Evolutionary conservation across 257 asterid genomes (phyloP).

Genomic region (Jasminum sambac): DNA sequence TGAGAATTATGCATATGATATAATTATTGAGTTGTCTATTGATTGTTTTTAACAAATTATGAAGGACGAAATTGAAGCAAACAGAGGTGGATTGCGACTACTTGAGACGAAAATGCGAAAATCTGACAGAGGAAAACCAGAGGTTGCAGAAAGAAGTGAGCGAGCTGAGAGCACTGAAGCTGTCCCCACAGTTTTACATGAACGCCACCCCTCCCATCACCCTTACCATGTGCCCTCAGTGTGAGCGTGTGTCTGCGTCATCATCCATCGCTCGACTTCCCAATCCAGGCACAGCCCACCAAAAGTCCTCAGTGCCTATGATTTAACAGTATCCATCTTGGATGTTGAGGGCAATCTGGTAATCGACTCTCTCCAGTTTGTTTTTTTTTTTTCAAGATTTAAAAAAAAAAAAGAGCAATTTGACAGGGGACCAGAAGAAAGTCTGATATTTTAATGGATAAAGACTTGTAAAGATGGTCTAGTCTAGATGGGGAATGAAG

Average conservation of each 20-base stretch:
- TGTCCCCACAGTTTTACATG: conserved; percentile 86
- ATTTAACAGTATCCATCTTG: conserved; percentile 34
- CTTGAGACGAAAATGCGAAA: conserved; percentile 79
- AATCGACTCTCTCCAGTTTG: not conserved
- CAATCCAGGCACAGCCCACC: conserved; percentile 29
- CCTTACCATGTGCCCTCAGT: conserved; percentile 94
- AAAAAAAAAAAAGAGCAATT: conserved; percentile 1
- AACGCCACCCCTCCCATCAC: conserved; percentile 95
- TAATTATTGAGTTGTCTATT: not conserved
- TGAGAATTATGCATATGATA: not conserved
- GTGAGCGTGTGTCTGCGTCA: conserved; percentile 74
- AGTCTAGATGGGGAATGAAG: conserved; percentile 23
- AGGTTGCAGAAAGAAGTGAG: conserved; percentile 86
- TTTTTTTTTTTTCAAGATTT: too few species aligned
- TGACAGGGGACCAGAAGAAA: conserved; percentile 14
- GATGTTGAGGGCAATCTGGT: conserved; percentile 19
- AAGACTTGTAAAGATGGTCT: conserved; percentile 30
- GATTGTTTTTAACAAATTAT: not conserved
- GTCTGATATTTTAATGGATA: conserved; percentile 16
- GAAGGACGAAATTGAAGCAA: conserved; percentile 95
- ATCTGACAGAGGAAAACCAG: conserved; percentile 78
- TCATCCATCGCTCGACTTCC: conserved; percentile 32
- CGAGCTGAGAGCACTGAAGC: conserved; percentile 80
- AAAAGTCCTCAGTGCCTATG: conserved; percentile 35
- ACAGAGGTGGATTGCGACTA: conserved; percentile 95